Conservation (phyloP, 306 rosid genomes). For the Crotalaria pallida region DNA sequence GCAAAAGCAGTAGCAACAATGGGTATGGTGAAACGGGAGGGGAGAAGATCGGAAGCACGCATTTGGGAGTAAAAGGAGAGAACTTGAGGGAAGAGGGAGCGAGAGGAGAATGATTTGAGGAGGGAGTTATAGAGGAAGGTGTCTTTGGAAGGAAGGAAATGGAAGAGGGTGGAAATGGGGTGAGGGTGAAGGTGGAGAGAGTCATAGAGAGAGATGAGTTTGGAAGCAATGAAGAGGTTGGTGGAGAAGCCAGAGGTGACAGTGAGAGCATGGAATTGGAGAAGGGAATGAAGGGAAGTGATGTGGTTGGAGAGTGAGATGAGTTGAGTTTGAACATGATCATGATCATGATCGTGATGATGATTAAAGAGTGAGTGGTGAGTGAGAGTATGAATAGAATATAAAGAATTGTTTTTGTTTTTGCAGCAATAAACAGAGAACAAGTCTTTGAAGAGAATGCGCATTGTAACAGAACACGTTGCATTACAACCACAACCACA, state of each 20-base stretch:
- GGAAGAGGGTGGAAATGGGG: slow-evolving; percentile 22
- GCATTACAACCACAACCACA: too few species aligned
- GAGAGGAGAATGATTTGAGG: slow-evolving; percentile 66
- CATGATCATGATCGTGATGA: too few species aligned
- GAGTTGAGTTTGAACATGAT: slow-evolving; percentile 11
- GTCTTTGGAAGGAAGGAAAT: slow-evolving; percentile 43
- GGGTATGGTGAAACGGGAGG: slow-evolving; percentile 57
- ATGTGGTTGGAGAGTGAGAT: slow-evolving; percentile 37
- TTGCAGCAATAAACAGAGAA: too few species aligned
- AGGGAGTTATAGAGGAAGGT: slow-evolving; percentile 69
- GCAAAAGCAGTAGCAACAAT: slow-evolving; percentile 54
- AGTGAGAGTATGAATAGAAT: background rate
- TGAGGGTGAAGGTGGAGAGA: slow-evolving; percentile 21
- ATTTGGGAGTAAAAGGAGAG: slow-evolving; percentile 44
- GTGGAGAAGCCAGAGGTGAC: slow-evolving; percentile 67
- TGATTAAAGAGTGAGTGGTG: too few species aligned
- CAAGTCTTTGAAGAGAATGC: too few species aligned
- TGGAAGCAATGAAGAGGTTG: slow-evolving; percentile 65
- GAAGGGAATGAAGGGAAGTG: slow-evolving; percentile 41
- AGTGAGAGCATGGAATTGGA: slow-evolving; percentile 49
- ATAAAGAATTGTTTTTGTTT: too few species aligned
- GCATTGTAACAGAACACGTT: background rate
- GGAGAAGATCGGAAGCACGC: slow-evolving; percentile 41
- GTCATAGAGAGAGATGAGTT: slow-evolving; percentile 63
- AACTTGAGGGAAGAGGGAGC: slow-evolving; percentile 31